phyloP scores from a whole-genome alignment of 345 rosid genomes.

The Anastatica hierochuntica region DNA sequence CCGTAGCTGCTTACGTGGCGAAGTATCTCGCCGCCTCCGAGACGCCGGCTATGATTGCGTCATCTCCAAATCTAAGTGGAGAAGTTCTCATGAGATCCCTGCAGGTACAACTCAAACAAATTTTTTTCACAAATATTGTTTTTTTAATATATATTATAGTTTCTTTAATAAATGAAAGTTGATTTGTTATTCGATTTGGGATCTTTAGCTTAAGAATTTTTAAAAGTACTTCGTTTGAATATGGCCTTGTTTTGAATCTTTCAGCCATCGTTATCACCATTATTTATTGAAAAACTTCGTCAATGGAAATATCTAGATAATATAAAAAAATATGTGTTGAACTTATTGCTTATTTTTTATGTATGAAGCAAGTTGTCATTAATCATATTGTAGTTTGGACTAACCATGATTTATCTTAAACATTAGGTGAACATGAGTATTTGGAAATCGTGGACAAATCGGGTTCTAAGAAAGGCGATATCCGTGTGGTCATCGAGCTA shows the following conservation, averaged over 20 bases:
- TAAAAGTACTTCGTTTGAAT: neutral
- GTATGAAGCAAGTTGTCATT: no score
- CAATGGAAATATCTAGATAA: constrained; percentile 2
- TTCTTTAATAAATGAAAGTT: neutral
- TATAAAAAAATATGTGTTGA: neutral
- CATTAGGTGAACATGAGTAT: constrained; percentile 60
- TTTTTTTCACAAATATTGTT: neutral
- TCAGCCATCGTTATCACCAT: neutral
- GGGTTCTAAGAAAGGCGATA: constrained; percentile 38
- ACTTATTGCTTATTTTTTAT: neutral
- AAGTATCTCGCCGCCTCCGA: constrained; percentile 45
- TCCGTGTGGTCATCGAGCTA: constrained; percentile 61
- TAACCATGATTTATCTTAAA: neutral
- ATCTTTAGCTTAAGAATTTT: neutral
- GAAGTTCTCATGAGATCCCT: constrained; percentile 51
- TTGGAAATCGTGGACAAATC: constrained; percentile 51
- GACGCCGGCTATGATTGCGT: constrained; percentile 46
- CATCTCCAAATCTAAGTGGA: constrained; percentile 77
- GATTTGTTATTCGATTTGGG: neutral
- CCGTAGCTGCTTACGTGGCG: constrained; percentile 46
- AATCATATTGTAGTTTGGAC: constrained; percentile 11
- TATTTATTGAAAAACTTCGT: neutral
- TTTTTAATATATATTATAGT: neutral
- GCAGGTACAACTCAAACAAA: constrained; percentile 36
- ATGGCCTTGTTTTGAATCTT: neutral